Evolutionary conservation across 2,329 filamentous ascomycete genomes (phyloP), one percentile per base, ranked within the genome.

Genomic region (Neopestalotiopsis clavispora): DNA sequence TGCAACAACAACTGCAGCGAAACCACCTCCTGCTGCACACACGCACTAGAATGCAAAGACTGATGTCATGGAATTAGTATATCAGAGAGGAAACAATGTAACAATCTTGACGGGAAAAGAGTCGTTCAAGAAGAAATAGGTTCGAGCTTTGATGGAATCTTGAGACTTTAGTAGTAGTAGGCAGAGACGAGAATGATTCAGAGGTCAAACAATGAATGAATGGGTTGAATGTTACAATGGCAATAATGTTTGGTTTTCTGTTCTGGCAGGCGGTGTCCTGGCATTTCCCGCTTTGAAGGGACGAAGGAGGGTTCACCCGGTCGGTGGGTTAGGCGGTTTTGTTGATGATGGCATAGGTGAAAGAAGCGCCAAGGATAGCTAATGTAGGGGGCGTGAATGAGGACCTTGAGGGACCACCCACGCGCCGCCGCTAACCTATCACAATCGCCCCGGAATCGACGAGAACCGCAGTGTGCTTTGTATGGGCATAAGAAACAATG

Each of bases 401-500:
- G 61, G 40, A 64, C 61, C 61, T 64, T 64, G 61, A 64, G 40
- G 61, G 61, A 64, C 61, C 61, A 64, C 61, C 23, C 61, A 20
- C 13, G 61, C 12, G 20, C n/a, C 14, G 40, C 17, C 38, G 14
- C 45, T n/a, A 62, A 14, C 59, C 32, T 62, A 40, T 62, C 32
- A 40, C 59, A 62, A 23, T 20, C 59, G n/a, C 30, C 23, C 30
- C 59, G n/a, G 32, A 13, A 34, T 14, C 9, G 30, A 59, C 13
- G 23, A 34, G 59, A 34, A 62, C 28, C 30, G 30, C 32, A 28
- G 23, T 28, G 23, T 28, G 23, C 23, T 28, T 62, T 30, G 40
- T 32, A 14, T 13, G 20, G 32, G 59, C n/a, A 34, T 30, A 56
- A 14, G 14, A 14, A 34, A 62, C 28, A 30, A 34, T n/a, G 30